Evolutionary conservation across 768 basidiomycete species (phyloP), one percentile per base, ranked within the genome.

Genomic region (Clitopilus hobsonii): DNA sequence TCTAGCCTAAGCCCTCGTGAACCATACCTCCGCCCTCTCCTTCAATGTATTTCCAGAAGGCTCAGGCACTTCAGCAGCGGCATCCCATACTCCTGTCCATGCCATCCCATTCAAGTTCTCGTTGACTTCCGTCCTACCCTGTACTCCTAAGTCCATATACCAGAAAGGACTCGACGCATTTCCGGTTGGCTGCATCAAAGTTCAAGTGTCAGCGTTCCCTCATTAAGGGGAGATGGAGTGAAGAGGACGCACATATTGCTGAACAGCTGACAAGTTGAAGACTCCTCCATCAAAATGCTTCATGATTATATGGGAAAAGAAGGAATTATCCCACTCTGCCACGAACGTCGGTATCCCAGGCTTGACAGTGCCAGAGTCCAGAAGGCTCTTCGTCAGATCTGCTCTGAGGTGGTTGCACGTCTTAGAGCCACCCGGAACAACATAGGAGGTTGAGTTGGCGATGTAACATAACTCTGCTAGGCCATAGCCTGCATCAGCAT

Each of bases 71-170:
- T 23, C 27, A 16, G 13, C 10, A 49, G 16, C 48, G 16, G 48
- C 48, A 26, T 23, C 48, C 48, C 48, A 49, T 23, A 49, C n/a
- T 49, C 27, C 27, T 5, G 48, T 49, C 6, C n/a, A 27, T 23
- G 23, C 48, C 14, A 49, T 49, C 6, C 48, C 48, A 11, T 22
- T 20, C 48, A 49, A 23, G 48, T 27, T 16, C n/a, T 23, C 48
- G 1, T 51, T 49, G 10, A 76, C 71, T 73, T 72, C 75, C 3
- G 32, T n/a, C 32, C 13, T 11, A 36, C 13, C 32, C 13, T 11
- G n/a, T 16, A 49, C 18, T 5, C 48, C 48, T 14, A 23, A 23
- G 48, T 24, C 48, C 6, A 18, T 13, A 14, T 14, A 16, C 48
- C 48, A 49, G 6, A 18, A 49, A 16, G 48, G 48, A 2, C 16